Percentiles rank a stretch among this genome's conserved stretches.
Conservation (phyloP, 139 green algal genomes). For the Ettlia oleoabundans region DNA sequence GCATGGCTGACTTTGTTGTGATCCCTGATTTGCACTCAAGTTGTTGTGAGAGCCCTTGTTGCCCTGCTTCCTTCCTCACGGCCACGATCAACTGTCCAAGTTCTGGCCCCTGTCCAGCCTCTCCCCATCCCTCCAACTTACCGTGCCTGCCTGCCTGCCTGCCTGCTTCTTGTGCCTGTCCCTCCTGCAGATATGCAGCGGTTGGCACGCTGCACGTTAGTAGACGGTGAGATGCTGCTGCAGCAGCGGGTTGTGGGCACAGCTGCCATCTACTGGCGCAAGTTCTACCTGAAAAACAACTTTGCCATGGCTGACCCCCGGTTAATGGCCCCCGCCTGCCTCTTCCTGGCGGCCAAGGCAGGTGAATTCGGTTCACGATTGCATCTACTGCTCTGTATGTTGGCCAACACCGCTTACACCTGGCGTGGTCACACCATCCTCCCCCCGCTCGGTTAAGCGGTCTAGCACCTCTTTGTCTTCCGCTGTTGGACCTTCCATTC, state of each 20-base stretch:
- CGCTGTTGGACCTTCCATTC: no score
- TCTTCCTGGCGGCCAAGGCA: constrained; percentile 84
- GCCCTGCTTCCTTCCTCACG: no score
- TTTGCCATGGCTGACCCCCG: constrained; percentile 69
- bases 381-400: no score
- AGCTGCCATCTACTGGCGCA: constrained; percentile 67
- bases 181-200: constrained; percentile 31
- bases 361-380: not conserved
- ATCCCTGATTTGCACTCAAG: not conserved
- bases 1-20: not conserved
- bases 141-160: not conserved
- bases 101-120: no score
- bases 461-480: not conserved
- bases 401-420: no score
- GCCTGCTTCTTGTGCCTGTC: not conserved
- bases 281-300: constrained; percentile 61
- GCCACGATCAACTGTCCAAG: not conserved
- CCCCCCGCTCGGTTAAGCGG: no score
- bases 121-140: not conserved
- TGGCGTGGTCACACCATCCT: no score
- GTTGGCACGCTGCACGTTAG: constrained; percentile 14
- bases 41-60: no score
- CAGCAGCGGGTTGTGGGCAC: constrained; percentile 60
- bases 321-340: constrained; percentile 65
- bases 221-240: constrained; percentile 11